Conservation (phyloP, 768 basidiomycete species). For the Chalciporus chontae region DNA sequence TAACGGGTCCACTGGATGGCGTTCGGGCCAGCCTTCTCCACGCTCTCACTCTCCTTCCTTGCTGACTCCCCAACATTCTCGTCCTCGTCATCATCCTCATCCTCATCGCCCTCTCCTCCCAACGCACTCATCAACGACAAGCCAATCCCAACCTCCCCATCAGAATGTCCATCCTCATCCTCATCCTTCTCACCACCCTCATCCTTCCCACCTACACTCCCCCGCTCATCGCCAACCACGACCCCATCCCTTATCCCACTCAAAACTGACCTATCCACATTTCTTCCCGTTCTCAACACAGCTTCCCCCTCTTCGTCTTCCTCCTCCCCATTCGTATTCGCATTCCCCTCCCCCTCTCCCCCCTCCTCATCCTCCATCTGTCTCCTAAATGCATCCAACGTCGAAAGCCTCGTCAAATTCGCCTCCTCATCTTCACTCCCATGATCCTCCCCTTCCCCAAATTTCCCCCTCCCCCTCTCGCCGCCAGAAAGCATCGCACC, state of each 20-base stretch:
- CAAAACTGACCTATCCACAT: neutral
- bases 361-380: conserved; percentile 5
- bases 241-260: neutral
- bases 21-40: neutral
- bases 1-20: conserved; percentile 30
- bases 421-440: conserved; percentile 12
- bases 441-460: neutral
- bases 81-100: conserved; percentile 12
- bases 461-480: neutral
- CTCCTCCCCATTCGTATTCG: neutral
- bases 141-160: conserved; percentile 67
- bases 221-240: neutral
- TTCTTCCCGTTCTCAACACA: neutral
- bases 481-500: neutral
- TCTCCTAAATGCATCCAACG: conserved; percentile 25
- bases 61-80: conserved; percentile 3
- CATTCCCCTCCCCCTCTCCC: neutral
- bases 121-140: conserved; percentile 58
- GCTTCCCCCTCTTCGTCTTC: neutral
- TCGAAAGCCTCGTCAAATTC: conserved; percentile 21
- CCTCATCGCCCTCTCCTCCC: conserved; percentile 31
- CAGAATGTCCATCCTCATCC: conserved; percentile 37
- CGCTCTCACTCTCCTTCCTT: neutral
- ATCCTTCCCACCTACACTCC: too few relatives aligned
- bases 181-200: neutral